Percentiles rank a stretch among this genome's conserved stretches.
These are phyloP conservation scores for Onygenales sp. DNA, from an alignment of 2,329 filamentous ascomycete species.

Conservation along the genomic window DNA sequence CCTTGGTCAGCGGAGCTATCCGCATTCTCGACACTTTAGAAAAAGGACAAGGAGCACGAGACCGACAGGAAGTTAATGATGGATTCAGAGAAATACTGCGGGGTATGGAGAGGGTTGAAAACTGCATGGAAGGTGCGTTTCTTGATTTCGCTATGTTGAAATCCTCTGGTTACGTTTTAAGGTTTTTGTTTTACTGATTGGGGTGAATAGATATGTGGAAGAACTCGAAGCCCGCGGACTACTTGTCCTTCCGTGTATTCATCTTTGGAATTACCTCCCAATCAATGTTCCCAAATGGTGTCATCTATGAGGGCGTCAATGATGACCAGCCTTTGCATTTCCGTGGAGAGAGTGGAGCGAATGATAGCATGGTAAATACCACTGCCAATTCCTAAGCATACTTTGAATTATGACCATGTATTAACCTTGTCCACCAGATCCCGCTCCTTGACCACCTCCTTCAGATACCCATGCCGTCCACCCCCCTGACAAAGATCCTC, in stretches of 20 bases:
- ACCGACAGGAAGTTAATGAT: constrained; percentile 53
- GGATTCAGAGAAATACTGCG: constrained; percentile 53
- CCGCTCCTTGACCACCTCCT: constrained; percentile 83
- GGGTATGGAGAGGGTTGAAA: constrained; percentile 62
- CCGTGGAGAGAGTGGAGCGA: constrained; percentile 86
- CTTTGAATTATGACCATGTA: not conserved
- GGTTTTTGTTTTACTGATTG: not conserved
- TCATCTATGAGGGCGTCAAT: constrained; percentile 77
- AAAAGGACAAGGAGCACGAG: constrained; percentile 22
- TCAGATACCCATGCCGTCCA: constrained; percentile 77
- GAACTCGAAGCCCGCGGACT: constrained; percentile 72
- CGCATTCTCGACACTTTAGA: constrained; percentile 53
- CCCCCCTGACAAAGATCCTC: constrained; percentile 79
- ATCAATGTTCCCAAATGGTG: constrained; percentile 87
- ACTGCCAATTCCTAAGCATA: not conserved
- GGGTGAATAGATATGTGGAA: constrained; percentile 64
- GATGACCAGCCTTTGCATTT: constrained; percentile 64
- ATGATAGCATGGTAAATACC: constrained; percentile 67
- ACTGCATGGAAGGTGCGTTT: constrained; percentile 61
- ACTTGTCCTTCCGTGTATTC: constrained; percentile 87
- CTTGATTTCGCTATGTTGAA: not conserved
- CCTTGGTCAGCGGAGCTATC: constrained; percentile 63
- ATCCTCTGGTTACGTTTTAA: not conserved
- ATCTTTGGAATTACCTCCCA: constrained; percentile 94
- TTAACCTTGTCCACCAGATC: constrained; percentile 37